Evolutionary conservation across 768 basidiomycete species (phyloP).

Genomic region (Tylopilus felleus): DNA sequence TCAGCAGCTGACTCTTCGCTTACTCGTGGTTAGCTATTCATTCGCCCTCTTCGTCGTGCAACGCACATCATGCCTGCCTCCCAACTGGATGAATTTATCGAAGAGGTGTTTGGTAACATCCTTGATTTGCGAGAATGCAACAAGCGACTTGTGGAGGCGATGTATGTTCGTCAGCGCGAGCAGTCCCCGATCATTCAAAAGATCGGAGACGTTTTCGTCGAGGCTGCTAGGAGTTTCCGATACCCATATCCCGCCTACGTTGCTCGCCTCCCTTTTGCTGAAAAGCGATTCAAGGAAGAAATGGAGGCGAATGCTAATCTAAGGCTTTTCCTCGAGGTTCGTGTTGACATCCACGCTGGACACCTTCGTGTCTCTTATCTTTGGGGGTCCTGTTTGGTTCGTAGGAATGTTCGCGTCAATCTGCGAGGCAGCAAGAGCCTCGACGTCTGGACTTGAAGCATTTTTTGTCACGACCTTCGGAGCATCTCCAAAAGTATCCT

Average conservation of each 20-base stretch:
- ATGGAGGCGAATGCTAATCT: conserved; percentile 77
- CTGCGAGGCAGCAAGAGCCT: conserved; percentile 50
- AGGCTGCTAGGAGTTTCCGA: conserved; percentile 84
- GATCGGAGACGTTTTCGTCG: conserved; percentile 87
- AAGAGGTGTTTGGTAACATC: conserved; percentile 88
- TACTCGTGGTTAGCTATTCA: conserved; percentile 43
- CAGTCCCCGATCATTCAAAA: conserved; percentile 77
- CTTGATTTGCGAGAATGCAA: conserved; percentile 84
- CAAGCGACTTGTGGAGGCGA: conserved; percentile 74
- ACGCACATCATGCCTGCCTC: conserved; percentile 55
- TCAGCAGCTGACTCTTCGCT: conserved; percentile 34
- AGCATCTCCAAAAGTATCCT: conserved; percentile 68
- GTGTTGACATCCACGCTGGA: conserved; percentile 5
- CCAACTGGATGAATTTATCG: conserved; percentile 78
- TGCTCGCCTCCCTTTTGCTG: conserved; percentile 80
- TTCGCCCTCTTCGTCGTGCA: conserved; percentile 50
- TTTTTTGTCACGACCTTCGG: conserved; percentile 57
- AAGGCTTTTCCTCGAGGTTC: conserved; percentile 80
- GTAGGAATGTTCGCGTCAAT: conserved; percentile 39
- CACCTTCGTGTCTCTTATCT: background rate
- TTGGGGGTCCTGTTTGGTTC: background rate
- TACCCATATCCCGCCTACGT: conserved; percentile 83
- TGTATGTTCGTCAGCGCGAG: conserved; percentile 82
- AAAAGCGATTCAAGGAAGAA: conserved; percentile 86
- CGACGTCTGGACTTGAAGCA: conserved; percentile 61